Percentiles rank a stretch among this genome's conserved stretches.
Evolutionary conservation across 495 filamentous ascomycete species (phyloP).

Genomic region (Penicillium malachiteum): DNA sequence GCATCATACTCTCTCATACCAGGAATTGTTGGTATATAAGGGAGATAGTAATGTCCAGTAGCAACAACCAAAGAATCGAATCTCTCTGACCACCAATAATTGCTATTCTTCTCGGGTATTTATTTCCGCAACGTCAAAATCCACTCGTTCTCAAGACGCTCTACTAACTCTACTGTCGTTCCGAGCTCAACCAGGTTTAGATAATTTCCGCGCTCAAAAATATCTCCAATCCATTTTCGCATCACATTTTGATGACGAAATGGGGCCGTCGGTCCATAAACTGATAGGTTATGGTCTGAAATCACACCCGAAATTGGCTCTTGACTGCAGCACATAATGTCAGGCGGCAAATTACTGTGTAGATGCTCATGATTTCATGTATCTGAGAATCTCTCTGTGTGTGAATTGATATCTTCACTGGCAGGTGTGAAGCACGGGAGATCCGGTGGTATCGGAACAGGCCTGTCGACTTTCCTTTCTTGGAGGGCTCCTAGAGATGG

Average conservation of each 20-base stretch:
- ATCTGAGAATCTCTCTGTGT: background rate
- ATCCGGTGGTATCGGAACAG: background rate
- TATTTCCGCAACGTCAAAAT: conserved; percentile 7
- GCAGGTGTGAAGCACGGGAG: background rate
- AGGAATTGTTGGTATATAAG: conserved; percentile 57
- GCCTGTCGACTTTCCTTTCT: background rate
- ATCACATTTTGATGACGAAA: background rate
- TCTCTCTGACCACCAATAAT: conserved; percentile 20
- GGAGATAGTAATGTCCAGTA: conserved; percentile 67
- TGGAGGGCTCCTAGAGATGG: background rate
- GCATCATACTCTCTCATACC: conserved; percentile 10
- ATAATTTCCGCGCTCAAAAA: background rate
- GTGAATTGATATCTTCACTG: background rate
- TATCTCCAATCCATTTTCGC: background rate
- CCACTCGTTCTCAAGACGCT: conserved; percentile 10
- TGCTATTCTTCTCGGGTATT: background rate
- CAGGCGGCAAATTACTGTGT: background rate
- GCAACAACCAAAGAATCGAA: conserved; percentile 70
- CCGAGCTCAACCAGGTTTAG: background rate
- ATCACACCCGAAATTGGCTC: background rate
- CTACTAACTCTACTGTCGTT: conserved; percentile 21
- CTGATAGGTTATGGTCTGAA: background rate
- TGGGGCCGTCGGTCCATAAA: background rate
- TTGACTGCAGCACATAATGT: background rate
- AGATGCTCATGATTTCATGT: background rate